Base-by-base conservation (phyloP, 2,329 filamentous ascomycete species). In the Botrytis pseudocinerea region DNA sequence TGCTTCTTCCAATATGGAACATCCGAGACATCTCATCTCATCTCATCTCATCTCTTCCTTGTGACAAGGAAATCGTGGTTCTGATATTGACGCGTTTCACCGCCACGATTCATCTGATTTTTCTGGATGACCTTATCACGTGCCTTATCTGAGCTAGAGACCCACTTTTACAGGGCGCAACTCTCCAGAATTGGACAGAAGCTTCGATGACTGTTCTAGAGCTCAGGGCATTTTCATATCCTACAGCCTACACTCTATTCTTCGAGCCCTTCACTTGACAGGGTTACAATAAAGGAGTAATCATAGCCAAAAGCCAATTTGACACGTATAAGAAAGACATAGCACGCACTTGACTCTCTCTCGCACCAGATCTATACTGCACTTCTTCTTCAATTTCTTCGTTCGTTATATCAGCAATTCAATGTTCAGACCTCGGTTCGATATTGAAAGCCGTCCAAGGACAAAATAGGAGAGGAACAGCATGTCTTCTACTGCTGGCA, bases 141-240 rank as follows among this genome's bases (percentile, higher is more conserved):
- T 68, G 64, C 3, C 3, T 4, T 12, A 0, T 4, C 8, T 20
- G 12, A 40, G 12, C 6, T 8, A 5, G 0, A 4, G 46, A 9
- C 16, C 66, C 69, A 71, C 44, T 48, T 70, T 32, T 42, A 44
- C 48, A 14, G 54, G 44, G 32, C 54, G n/a, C 25, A 35, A 63
- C 22, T n/a, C 48, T 42, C 69, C 60, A 71, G 69, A 54, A 51
- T 32, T 48, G 42, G 61, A 60, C n/a, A 71, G 72, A 71, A 57
- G 61, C 51, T 69, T 69, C 65, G 65, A 69, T 57, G 48, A 69
- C 65, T 69, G 48, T 69, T 69, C 65, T 57, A 57, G 48, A 57
- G 60, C n/a, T 65, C 46, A 32, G 59, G 66, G 57, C 62, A 62
- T 42, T n/a, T 60, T 69, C 59, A 57, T 42, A 44, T 10, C 57